Evolutionary conservation across 768 basidiomycete genomes (phyloP).

Genomic region (Hygrocybe coccinea): DNA sequence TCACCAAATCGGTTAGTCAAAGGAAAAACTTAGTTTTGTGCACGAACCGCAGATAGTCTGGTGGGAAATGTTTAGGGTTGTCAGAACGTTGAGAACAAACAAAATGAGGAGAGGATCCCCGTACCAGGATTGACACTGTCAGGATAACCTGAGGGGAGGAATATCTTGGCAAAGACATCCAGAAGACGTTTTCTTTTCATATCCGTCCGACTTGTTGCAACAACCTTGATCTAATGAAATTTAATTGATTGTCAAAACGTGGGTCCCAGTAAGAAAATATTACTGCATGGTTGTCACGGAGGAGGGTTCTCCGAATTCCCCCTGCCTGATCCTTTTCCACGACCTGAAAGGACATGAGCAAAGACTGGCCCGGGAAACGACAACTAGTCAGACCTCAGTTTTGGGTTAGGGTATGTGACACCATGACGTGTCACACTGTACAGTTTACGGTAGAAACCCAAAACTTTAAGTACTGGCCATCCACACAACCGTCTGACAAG

Average conservation of each 20-base stretch:
- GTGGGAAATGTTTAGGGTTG: not conserved
- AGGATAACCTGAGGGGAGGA: conserved; percentile 62
- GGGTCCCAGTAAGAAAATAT: no score
- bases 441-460: no score
- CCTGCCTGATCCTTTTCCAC: conserved; percentile 22
- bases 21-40: not conserved
- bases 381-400: not conserved
- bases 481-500: no score
- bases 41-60: conserved; percentile 54
- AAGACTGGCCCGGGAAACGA: not conserved
- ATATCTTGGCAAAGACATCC: conserved; percentile 42
- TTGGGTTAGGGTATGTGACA: no score
- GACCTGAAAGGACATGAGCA: conserved; percentile 2
- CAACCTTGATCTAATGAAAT: no score
- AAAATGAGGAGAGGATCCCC: not conserved
- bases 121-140: conserved; percentile 55
- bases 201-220: no score
- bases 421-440: no score
- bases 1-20: conserved; percentile 7
- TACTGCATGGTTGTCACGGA: no score
- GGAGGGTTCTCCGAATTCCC: conserved; percentile 5
- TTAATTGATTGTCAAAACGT: no score
- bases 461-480: no score
- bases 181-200: conserved; percentile 4
- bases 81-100: not conserved